Evolutionary conservation across 2,329 filamentous ascomycete species (phyloP).

Genomic region (Aspergillus alliaceus): DNA sequence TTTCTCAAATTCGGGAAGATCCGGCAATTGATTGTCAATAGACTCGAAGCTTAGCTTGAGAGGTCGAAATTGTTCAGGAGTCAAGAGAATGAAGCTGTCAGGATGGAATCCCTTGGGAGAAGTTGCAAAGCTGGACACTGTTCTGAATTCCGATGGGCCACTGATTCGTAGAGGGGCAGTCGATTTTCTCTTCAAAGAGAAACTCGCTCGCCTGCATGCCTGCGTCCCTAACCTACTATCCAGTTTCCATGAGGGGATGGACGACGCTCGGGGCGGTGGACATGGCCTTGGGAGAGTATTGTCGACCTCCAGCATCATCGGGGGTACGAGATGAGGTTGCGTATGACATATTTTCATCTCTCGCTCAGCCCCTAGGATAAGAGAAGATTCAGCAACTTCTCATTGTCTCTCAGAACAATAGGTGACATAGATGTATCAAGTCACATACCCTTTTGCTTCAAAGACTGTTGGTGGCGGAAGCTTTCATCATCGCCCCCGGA

Average conservation of each 20-base stretch:
- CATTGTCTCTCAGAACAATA: not conserved
- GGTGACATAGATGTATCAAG: not conserved
- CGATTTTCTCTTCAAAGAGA: slow-evolving; percentile 37
- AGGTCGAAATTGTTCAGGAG: slow-evolving; percentile 35
- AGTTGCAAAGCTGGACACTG: slow-evolving; percentile 26
- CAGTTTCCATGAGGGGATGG: slow-evolving; percentile 40
- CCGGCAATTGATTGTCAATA: slow-evolving; percentile 44
- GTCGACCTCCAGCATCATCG: slow-evolving; percentile 46
- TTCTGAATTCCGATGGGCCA: slow-evolving; percentile 43
- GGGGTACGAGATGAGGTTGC: slow-evolving; percentile 48
- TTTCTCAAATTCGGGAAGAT: slow-evolving; percentile 45
- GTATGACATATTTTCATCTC: slow-evolving; percentile 46
- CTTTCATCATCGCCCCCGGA: slow-evolving; percentile 25
- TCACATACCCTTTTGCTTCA: slow-evolving; percentile 20
- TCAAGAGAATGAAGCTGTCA: slow-evolving; percentile 12
- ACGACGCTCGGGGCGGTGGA: slow-evolving; percentile 31
- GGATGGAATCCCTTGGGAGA: not conserved
- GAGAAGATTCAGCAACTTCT: slow-evolving; percentile 6
- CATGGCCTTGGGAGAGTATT: slow-evolving; percentile 40
- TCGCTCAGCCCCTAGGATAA: slow-evolving; percentile 37
- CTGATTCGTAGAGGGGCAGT: slow-evolving; percentile 39
- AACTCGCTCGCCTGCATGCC: slow-evolving; percentile 43
- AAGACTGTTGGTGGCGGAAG: slow-evolving; percentile 22
- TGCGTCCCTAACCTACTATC: slow-evolving; percentile 40
- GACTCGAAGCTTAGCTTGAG: slow-evolving; percentile 50